phyloP scores from a whole-genome alignment of 352 stramenopile species.

The Phytophthora hibernalis region DNA sequence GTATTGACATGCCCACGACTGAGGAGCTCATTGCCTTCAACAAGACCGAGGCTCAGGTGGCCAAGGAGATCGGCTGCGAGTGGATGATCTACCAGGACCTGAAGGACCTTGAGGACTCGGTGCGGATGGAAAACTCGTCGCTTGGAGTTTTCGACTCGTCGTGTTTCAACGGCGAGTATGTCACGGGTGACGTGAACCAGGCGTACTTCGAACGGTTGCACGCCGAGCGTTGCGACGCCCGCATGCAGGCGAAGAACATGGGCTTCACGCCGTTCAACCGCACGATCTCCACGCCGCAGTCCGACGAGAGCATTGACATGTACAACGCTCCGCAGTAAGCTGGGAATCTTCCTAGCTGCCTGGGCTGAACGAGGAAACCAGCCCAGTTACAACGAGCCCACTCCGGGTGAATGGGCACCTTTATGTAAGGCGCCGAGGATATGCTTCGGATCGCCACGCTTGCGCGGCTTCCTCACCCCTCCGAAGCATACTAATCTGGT shows the following conservation, averaged over 20 bases:
- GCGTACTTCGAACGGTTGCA: conserved; percentile 87
- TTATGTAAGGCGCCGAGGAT: conserved; percentile 13
- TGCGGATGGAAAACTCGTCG: conserved; percentile 73
- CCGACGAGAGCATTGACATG: conserved; percentile 89
- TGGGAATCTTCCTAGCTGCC: conserved; percentile 9
- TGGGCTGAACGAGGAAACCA: conserved; percentile 24
- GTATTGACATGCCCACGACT: conserved; percentile 99
- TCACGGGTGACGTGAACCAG: conserved; percentile 93
- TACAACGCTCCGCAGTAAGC: conserved; percentile 88
- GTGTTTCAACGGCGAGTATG: conserved; percentile 97
- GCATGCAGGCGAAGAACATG: conserved; percentile 88
- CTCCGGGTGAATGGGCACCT: conserved; percentile 7
- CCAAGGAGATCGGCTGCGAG: conserved; percentile 94
- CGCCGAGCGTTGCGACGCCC: conserved; percentile 78
- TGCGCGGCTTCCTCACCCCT: conserved; percentile 22
- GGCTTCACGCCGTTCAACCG: conserved; percentile 79
- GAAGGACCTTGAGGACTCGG: conserved; percentile 92
- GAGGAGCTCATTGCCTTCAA: conserved; percentile 98
- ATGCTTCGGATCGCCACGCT: conserved; percentile 23
- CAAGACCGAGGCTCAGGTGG: conserved; percentile 94
- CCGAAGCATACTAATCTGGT: conserved; percentile 24
- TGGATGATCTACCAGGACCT: conserved; percentile 96
- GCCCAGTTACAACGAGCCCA: conserved; percentile 22
- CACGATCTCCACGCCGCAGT: conserved; percentile 80
- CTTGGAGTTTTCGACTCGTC: conserved; percentile 94